These are phyloP conservation scores for Metschnikowia kofuensis DNA, from an alignment of 805 yeast genomes.

Conservation along the genomic window DNA sequence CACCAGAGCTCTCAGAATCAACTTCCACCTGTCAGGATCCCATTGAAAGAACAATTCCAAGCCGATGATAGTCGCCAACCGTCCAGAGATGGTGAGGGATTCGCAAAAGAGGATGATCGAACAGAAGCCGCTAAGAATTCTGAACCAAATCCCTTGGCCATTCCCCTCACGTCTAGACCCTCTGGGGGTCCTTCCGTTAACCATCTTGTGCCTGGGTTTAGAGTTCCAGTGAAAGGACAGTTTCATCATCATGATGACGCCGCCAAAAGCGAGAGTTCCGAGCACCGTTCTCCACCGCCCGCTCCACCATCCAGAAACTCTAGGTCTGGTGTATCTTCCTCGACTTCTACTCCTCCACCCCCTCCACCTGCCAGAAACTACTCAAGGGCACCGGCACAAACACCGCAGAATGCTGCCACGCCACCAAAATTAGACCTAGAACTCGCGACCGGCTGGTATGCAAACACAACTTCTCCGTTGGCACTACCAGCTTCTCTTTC, in stretches of 20 bases:
- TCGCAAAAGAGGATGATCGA: too few relatives aligned
- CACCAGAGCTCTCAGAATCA: not conserved
- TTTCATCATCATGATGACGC: not conserved
- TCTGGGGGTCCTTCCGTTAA: too few relatives aligned
- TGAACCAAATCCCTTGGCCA: too few relatives aligned
- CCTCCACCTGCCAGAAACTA: conserved; percentile 32
- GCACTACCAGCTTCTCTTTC: conserved; percentile 37
- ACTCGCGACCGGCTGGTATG: conserved; percentile 47
- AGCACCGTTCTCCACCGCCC: conserved; percentile 29
- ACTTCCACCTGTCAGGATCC: conserved; percentile 1
- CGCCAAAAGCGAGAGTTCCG: conserved; percentile 6
- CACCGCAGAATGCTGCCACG: conserved; percentile 7
- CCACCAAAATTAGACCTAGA: conserved; percentile 44
- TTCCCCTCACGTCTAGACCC: too few relatives aligned
- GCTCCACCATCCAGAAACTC: conserved; percentile 19
- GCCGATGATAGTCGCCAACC: not conserved
- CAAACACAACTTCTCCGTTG: conserved; percentile 22
- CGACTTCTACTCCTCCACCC: conserved; percentile 20
- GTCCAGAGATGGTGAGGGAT: too few relatives aligned
- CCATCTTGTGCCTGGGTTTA: too few relatives aligned
- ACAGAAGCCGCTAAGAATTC: too few relatives aligned
- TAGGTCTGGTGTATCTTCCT: conserved; percentile 6
- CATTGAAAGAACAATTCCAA: not conserved
- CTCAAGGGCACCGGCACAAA: conserved; percentile 18
- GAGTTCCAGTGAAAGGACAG: too few relatives aligned